These are phyloP conservation scores for Chiua virens DNA, from an alignment of 768 basidiomycete genomes.

Conservation along the genomic window DNA sequence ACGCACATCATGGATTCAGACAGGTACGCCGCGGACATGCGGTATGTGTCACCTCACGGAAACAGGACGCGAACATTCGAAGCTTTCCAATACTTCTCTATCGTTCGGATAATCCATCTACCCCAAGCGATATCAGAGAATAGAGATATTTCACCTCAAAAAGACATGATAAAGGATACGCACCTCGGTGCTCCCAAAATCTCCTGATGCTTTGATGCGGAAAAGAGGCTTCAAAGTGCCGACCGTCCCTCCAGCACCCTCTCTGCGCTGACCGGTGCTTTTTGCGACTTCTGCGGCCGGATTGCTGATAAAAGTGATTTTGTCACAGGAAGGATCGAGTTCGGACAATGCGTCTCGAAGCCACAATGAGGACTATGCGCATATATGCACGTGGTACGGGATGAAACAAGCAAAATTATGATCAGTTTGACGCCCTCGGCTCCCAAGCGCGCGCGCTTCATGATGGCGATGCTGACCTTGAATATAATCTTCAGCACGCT, in stretches of 20 bases:
- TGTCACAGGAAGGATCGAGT: slow-evolving; percentile 85
- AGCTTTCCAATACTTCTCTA: slow-evolving; percentile 84
- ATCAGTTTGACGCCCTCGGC: not conserved
- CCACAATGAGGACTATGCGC: slow-evolving; percentile 72
- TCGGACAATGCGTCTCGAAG: slow-evolving; percentile 91
- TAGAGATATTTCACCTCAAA: not conserved
- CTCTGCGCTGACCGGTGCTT: slow-evolving; percentile 13
- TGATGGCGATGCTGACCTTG: slow-evolving; percentile 49
- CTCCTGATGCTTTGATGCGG: slow-evolving; percentile 76
- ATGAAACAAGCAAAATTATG: not conserved
- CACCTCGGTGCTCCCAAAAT: slow-evolving; percentile 86
- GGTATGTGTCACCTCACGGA: slow-evolving; percentile 60
- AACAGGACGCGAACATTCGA: slow-evolving; percentile 71
- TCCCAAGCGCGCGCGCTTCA: not conserved
- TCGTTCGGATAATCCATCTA: slow-evolving; percentile 98
- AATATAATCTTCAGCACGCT: slow-evolving; percentile 83
- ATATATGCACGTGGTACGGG: slow-evolving; percentile 10
- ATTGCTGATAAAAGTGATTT: slow-evolving; percentile 79
- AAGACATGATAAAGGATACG: slow-evolving; percentile 3
- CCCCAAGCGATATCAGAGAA: not conserved
- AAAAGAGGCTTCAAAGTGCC: slow-evolving; percentile 55
- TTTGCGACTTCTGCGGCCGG: slow-evolving; percentile 43
- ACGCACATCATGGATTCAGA: not conserved
- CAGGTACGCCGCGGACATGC: not conserved
- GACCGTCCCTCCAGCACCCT: not conserved